These are phyloP conservation scores for Russula dissimulans DNA, from an alignment of 768 basidiomycete species.

Conservation along the genomic window DNA sequence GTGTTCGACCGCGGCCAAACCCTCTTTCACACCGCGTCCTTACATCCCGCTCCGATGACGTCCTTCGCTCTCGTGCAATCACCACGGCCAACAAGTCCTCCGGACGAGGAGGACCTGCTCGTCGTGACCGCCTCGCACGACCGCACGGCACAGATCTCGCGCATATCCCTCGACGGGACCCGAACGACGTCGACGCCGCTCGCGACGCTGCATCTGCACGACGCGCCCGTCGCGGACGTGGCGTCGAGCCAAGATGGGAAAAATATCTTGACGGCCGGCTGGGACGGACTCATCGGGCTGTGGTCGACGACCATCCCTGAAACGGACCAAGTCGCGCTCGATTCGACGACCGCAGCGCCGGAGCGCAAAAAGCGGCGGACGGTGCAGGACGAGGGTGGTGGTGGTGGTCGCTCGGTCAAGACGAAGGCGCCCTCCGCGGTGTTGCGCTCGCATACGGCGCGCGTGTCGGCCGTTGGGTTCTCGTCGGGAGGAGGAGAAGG, in stretches of 20 bases:
- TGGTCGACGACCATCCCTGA: slow-evolving; percentile 62
- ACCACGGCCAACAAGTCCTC: slow-evolving; percentile 18
- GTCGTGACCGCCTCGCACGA: slow-evolving; percentile 75
- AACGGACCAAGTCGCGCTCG: slow-evolving; percentile 50
- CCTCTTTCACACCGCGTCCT: slow-evolving; percentile 36
- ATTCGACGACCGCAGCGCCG: slow-evolving; percentile 20
- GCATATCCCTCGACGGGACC: slow-evolving; percentile 19
- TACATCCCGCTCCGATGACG: slow-evolving; percentile 61
- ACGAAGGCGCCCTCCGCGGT: slow-evolving; percentile 61
- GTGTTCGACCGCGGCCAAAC: slow-evolving; percentile 64
- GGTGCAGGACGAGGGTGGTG: slow-evolving; percentile 26
- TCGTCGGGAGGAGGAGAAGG: slow-evolving; percentile 25
- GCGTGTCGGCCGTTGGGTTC: slow-evolving; percentile 71
- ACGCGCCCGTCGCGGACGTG: slow-evolving; percentile 68
- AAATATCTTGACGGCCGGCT: slow-evolving; percentile 72
- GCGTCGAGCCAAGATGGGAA: slow-evolving; percentile 44
- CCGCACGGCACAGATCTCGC: slow-evolving; percentile 53
- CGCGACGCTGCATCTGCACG: slow-evolving; percentile 77
- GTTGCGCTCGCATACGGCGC: slow-evolving; percentile 74
- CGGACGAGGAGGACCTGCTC: slow-evolving; percentile 27
- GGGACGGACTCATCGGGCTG: slow-evolving; percentile 80
- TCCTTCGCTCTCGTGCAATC: slow-evolving; percentile 48
- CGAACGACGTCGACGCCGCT: slow-evolving; percentile 26
- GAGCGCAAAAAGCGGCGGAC: slow-evolving; percentile 53
- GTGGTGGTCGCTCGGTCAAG: slow-evolving; percentile 25